phyloP scores from a whole-genome alignment of 1,284 basidiomycete species.

The Athelia psychrophila region DNA sequence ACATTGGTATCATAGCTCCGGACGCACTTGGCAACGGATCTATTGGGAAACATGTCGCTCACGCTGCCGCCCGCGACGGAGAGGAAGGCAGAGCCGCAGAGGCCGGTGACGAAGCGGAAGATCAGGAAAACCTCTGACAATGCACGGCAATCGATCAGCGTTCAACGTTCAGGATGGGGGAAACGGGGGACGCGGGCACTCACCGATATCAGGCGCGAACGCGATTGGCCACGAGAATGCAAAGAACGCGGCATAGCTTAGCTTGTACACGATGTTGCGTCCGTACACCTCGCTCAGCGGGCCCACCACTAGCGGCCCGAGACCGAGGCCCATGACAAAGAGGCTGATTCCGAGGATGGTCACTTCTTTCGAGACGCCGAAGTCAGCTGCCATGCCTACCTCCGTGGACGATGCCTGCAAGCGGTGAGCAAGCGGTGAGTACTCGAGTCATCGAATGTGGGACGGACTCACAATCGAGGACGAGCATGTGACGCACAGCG shows the following conservation, averaged over 20 bases:
- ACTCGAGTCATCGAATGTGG: neutral
- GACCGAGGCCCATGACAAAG: slow-evolving; percentile 39
- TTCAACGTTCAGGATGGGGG: neutral
- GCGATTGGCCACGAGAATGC: slow-evolving; percentile 64
- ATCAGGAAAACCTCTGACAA: slow-evolving; percentile 43
- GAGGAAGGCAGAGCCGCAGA: slow-evolving; percentile 72
- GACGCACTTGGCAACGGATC: slow-evolving; percentile 64
- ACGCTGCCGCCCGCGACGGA: slow-evolving; percentile 81
- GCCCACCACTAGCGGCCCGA: slow-evolving; percentile 50
- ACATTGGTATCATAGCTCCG: too few species aligned
- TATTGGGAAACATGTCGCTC: slow-evolving; percentile 69
- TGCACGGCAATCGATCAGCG: too few species aligned
- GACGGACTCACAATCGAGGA: slow-evolving; percentile 30
- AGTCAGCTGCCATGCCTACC: slow-evolving; percentile 25
- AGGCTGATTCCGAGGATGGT: slow-evolving; percentile 40
- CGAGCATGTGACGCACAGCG: slow-evolving; percentile 35
- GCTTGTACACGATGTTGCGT: slow-evolving; percentile 47
- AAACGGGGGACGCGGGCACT: slow-evolving; percentile 8
- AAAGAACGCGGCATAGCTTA: slow-evolving; percentile 49
- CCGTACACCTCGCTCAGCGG: slow-evolving; percentile 59
- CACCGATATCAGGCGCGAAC: slow-evolving; percentile 60
- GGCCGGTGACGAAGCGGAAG: slow-evolving; percentile 51
- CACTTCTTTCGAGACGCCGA: slow-evolving; percentile 35
- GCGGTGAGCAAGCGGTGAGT: neutral
- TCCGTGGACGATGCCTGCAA: slow-evolving; percentile 10